Conservation (phyloP, 2,329 filamentous ascomycete genomes). For the Colletotrichum orbiculare region DNA sequence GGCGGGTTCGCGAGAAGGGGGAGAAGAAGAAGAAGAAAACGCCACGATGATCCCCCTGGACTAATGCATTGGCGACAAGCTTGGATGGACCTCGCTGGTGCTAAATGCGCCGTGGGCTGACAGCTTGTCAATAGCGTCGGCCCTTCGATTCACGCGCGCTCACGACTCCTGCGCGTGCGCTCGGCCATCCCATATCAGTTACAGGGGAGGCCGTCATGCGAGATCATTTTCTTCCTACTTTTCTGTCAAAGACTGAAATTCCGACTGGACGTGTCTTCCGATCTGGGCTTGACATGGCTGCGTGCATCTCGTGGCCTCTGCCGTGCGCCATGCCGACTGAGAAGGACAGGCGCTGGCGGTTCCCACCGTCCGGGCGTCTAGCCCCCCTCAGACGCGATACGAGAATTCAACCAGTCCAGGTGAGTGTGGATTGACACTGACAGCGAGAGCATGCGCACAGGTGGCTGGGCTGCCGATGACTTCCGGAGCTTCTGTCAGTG, state of each 20-base stretch:
- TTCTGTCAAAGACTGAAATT: background rate
- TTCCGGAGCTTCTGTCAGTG: too few relatives aligned
- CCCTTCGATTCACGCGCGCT: slow-evolving; percentile 9
- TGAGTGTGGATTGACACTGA: too few relatives aligned
- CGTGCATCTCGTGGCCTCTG: slow-evolving; percentile 24
- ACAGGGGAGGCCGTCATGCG: background rate
- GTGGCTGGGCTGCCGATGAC: background rate
- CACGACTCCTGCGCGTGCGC: slow-evolving; percentile 11
- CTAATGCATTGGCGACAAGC: background rate
- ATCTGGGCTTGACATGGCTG: slow-evolving; percentile 6
- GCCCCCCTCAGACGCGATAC: slow-evolving; percentile 7
- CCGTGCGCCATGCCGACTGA: slow-evolving; percentile 14
- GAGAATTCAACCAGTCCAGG: background rate
- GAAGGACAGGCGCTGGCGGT: background rate
- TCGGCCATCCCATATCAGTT: slow-evolving; percentile 10
- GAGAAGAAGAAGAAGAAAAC: background rate
- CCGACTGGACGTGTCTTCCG: background rate
- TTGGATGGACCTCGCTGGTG: background rate
- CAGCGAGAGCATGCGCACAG: background rate
- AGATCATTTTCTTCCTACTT: background rate
- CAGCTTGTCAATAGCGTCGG: slow-evolving; percentile 32
- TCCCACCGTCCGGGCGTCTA: too few relatives aligned
- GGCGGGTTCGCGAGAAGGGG: too few relatives aligned
- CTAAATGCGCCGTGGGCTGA: slow-evolving; percentile 9
- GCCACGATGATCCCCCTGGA: background rate